Evolutionary conservation across 805 yeast species (phyloP), one percentile per base, ranked within the genome.

Genomic region (Kodamaea hsintzibuensis): DNA sequence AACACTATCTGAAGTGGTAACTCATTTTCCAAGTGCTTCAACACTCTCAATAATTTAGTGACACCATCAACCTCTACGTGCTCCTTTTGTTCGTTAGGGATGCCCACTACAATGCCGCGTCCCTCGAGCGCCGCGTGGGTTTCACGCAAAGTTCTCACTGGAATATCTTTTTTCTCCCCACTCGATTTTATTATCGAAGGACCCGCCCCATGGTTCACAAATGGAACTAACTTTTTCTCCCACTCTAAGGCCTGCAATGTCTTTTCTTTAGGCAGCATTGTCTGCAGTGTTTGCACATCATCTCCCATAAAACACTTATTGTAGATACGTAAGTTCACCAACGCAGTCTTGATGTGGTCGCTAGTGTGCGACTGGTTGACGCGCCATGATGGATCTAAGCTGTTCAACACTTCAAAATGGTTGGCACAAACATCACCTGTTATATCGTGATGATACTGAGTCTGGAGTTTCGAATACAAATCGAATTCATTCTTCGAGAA

Each of bases 1-100:
- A 54, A 53, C n/a, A 57, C 60, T 5, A 57, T 45, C 42, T 57
- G 57, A 10, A 57, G 44, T 2, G 60, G 60, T 10, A 57, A 37
- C 30, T 50, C 50, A 49, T 51, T 57, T 10, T 39, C 39, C 35
- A 57, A 42, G 17, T 40, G 42, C 14, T 38, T 13, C 7, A 57
- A 48, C n/a, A 55, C 58, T 9, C 27, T 19, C 18, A 57, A 8
- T 38, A 57, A 42, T 33, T 47, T 40, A 17, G 22, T 16, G 46
- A 47, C 45, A 4, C 35, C 35, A 2, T 30, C 35, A 5, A 30
- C 35, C 8, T 30, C 35, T 3, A 25, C 14, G 2, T 42, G 12
- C 12, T 33, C 14, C 13, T 48, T 37, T 19, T 17, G 13, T 7
- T n/a, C 22, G 13, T 19, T 17, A 13, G 22, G 19, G 18, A 42